These are phyloP conservation scores for Avena sativa DNA, from an alignment of 176 grass and related monocot species.

Conservation along the genomic window DNA sequence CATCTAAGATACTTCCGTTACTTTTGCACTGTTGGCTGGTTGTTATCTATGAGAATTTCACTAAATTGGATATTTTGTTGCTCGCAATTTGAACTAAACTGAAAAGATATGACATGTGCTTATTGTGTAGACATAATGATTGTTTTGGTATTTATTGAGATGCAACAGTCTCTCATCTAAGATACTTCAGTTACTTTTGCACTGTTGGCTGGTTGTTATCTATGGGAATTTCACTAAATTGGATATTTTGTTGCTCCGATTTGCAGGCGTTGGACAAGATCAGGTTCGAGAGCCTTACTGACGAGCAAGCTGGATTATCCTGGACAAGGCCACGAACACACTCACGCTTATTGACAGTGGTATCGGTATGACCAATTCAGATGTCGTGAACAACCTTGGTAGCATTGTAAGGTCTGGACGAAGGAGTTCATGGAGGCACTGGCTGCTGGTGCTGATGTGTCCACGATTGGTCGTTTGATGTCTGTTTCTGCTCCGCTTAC, in stretches of 20 bases:
- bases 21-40: too few species aligned
- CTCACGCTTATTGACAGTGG: conserved; percentile 76
- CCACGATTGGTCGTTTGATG: conserved; percentile 51
- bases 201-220: not conserved
- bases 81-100: too few species aligned
- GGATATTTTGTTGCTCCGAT: not conserved
- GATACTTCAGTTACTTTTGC: too few species aligned
- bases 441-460: conserved; percentile 79
- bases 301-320: conserved; percentile 80
- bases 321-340: conserved; percentile 75
- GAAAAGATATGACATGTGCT: too few species aligned
- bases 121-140: too few species aligned
- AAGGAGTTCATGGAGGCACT: conserved; percentile 95
- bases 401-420: conserved; percentile 72
- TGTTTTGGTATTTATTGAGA: too few species aligned
- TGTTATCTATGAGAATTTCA: not conserved
- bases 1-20: too few species aligned
- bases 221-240: not conserved
- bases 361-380: conserved; percentile 84
- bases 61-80: not conserved
- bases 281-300: conserved; percentile 81
- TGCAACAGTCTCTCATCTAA: too few species aligned
- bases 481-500: conserved; percentile 86
- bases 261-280: conserved; percentile 82
- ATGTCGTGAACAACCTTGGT: conserved; percentile 84